Conservation (phyloP, 345 rosid species). For the Boechera stricta region DNA sequence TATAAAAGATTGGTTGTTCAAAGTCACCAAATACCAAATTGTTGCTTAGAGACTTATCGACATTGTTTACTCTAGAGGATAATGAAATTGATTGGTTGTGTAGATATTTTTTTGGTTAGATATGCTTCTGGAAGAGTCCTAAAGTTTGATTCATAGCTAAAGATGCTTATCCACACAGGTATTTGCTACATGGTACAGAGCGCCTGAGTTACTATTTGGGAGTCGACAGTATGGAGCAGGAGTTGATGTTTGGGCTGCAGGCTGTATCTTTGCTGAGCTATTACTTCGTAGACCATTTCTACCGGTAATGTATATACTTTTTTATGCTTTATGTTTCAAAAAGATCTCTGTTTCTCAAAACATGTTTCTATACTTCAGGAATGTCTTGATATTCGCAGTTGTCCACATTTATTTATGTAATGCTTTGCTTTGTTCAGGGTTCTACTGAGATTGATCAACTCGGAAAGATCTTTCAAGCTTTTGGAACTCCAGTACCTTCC, state of each 20-base stretch:
- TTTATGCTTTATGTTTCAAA: background rate
- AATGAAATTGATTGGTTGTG: conserved; percentile 17
- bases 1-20: background rate
- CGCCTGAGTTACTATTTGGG: conserved; percentile 65
- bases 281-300: conserved; percentile 60
- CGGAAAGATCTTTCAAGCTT: conserved; percentile 62
- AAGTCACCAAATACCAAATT: background rate
- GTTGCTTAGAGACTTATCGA: background rate
- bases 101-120: conserved; percentile 10
- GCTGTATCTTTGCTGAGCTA: conserved; percentile 67
- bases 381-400: conserved; percentile 3
- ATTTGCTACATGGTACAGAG: conserved; percentile 72
- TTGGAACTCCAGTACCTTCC: conserved; percentile 62
- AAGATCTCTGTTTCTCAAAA: background rate
- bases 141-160: background rate
- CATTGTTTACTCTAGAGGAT: background rate
- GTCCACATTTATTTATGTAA: background rate
- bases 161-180: conserved; percentile 44
- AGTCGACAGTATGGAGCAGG: conserved; percentile 61
- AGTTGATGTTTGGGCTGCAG: conserved; percentile 77
- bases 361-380: conserved; percentile 2
- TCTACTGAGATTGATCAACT: conserved; percentile 63
- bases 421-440: conserved; percentile 45
- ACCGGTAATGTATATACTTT: conserved; percentile 41
- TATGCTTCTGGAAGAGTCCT: background rate